Evolutionary conservation across 495 filamentous ascomycete species (phyloP), one percentile per base, ranked within the genome.

Genomic region (Chaetomidium leptoderma): DNA sequence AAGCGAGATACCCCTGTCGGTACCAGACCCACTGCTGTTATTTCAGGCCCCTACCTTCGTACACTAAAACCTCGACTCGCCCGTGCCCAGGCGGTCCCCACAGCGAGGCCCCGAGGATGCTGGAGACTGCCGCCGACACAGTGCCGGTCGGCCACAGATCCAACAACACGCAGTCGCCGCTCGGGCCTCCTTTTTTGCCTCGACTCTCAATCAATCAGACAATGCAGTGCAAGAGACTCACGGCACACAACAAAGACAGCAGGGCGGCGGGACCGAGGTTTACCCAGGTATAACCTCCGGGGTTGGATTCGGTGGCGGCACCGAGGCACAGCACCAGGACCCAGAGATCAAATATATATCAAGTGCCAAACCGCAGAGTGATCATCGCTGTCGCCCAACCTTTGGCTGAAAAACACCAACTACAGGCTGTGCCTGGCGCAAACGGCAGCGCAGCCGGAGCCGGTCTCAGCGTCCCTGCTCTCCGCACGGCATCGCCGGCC

Each of bases 1-100:
- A n/a, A n/a, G n/a, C n/a, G n/a, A n/a, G n/a, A n/a, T n/a, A n/a
- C n/a, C n/a, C n/a, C n/a, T n/a, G n/a, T n/a, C n/a, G n/a, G n/a
- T n/a, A n/a, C n/a, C n/a, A n/a, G n/a, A n/a, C n/a, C n/a, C n/a
- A n/a, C n/a, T n/a, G n/a, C n/a, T n/a, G n/a, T n/a, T n/a, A n/a
- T n/a, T n/a, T n/a, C n/a, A n/a, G n/a, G n/a, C n/a, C n/a, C n/a
- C n/a, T n/a, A n/a, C n/a, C n/a, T n/a, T n/a, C 62, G 63, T 32
- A 35, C 43, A 29, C 29, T 29, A 48, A 37, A 24, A 19, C 36
- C 53, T 64, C 56, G 43, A 49, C 53, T 44, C 27, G 46, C 45
- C 55, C 55, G 55, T 54, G 40, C 55, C 53, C 59, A 56, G 55
- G 21, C 45, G 3, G 45, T 21, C 45, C 27, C 45, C 16, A 9